A percentile compares a stretch with the other conserved stretches of the same genome.
Conservation (phyloP, 495 filamentous ascomycete species). For the Parmelia sp. region DNA sequence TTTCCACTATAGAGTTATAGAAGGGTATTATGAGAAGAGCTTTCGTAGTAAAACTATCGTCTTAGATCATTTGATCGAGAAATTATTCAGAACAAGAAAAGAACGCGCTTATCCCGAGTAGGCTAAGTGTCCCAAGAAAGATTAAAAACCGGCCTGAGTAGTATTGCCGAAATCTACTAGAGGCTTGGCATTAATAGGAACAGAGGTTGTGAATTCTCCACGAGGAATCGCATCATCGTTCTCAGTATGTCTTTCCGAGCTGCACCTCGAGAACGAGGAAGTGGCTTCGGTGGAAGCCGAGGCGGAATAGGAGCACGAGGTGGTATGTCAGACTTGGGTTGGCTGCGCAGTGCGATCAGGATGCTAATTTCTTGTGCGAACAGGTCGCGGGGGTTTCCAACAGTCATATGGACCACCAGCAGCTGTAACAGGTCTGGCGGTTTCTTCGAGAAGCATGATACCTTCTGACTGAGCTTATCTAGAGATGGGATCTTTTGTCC, state of each 20-base stretch:
- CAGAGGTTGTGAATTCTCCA: slow-evolving; percentile 19
- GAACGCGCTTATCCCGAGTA: too few species aligned
- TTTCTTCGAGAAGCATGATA: slow-evolving; percentile 3
- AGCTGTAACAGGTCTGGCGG: slow-evolving; percentile 52
- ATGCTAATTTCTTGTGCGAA: slow-evolving; percentile 11
- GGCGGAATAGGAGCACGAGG: slow-evolving; percentile 44
- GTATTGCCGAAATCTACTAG: background rate
- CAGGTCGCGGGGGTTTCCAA: slow-evolving; percentile 59
- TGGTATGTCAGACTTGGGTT: slow-evolving; percentile 14
- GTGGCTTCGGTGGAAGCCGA: slow-evolving; percentile 43
- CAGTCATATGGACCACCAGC: slow-evolving; percentile 61
- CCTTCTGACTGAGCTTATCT: slow-evolving; percentile 27
- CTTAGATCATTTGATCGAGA: too few species aligned
- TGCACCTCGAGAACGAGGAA: slow-evolving; percentile 35
- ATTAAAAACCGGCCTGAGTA: too few species aligned
- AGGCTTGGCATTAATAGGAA: slow-evolving; percentile 1
- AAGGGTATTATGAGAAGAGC: too few species aligned
- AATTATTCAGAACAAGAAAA: too few species aligned
- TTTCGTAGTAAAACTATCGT: too few species aligned
- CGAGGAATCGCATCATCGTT: slow-evolving; percentile 25
- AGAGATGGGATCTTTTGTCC: slow-evolving; percentile 92
- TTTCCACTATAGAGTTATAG: too few species aligned
- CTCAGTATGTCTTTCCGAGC: slow-evolving; percentile 49
- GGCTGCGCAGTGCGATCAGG: background rate
- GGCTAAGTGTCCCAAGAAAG: too few species aligned